Evolutionary conservation across 257 asterid species (phyloP).

Genomic region (Nicotiana paniculata): DNA sequence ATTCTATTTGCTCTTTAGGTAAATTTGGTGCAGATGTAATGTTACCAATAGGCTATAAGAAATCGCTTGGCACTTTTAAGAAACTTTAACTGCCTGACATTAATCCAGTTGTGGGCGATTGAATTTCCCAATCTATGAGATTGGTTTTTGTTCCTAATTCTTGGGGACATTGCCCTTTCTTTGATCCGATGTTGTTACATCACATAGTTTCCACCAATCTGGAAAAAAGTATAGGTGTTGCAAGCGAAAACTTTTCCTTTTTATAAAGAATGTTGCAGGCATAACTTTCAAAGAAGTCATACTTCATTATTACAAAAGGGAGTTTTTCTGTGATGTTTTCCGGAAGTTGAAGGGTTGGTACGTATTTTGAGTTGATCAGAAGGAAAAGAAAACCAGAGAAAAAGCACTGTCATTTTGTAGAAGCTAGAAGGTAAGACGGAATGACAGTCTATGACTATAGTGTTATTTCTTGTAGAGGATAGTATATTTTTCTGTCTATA

Average conservation of each 20-base stretch:
- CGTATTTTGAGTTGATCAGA: not conserved
- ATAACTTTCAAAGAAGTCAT: not conserved
- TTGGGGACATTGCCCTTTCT: not conserved
- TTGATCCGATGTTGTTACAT: not conserved
- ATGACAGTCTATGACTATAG: no score
- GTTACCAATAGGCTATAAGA: not conserved
- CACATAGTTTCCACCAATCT: not conserved
- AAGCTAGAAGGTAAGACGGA: no score
- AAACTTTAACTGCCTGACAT: not conserved
- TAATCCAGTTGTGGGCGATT: not conserved
- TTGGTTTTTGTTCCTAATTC: not conserved
- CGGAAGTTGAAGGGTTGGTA: not conserved
- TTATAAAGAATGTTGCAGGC: not conserved
- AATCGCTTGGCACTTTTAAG: not conserved
- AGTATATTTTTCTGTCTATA: not conserved
- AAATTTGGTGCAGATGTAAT: not conserved
- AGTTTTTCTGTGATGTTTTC: not conserved
- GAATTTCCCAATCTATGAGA: not conserved
- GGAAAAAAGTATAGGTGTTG: not conserved
- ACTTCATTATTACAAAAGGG: not conserved
- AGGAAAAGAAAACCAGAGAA: no score
- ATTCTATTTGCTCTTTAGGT: not conserved
- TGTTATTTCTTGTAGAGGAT: no score
- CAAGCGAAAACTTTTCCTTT: not conserved
- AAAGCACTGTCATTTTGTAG: no score